Percentiles rank a stretch among this genome's conserved stretches.
Conservation (phyloP, 306 rosid genomes). For the Inga oerstediana region DNA sequence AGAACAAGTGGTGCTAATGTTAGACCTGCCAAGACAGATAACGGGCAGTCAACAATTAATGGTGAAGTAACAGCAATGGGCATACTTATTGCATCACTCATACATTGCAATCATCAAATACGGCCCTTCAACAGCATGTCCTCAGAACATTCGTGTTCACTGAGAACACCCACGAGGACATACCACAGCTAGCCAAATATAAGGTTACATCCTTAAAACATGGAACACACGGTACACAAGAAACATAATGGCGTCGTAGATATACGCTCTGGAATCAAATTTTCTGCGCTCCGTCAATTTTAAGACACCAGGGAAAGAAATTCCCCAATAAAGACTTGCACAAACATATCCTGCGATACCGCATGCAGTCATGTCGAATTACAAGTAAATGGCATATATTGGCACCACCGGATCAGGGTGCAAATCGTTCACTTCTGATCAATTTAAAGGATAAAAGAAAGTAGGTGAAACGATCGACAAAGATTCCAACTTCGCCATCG, state of each 20-base stretch:
- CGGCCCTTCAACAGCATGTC: background rate
- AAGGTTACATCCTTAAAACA: background rate
- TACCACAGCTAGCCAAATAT: background rate
- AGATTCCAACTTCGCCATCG: background rate
- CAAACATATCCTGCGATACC: background rate
- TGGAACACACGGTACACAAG: background rate
- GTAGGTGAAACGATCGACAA: background rate
- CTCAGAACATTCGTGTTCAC: background rate
- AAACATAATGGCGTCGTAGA: background rate
- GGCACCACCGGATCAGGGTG: background rate
- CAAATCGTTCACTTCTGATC: background rate
- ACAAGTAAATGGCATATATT: background rate
- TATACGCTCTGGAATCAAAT: background rate
- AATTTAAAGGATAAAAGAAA: background rate
- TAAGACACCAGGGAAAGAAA: background rate
- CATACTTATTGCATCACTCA: background rate
- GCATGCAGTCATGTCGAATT: background rate
- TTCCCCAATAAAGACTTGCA: background rate
- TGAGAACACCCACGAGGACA: background rate
- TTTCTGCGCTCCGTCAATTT: background rate
- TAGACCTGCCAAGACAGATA: slow-evolving; percentile 65
- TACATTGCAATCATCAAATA: background rate
- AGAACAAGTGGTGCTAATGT: slow-evolving; percentile 89
- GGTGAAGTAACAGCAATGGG: background rate
- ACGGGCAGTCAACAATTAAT: background rate